Evolutionary conservation across 176 grass and related monocot genomes (phyloP).

Genomic region (Dactylis glomerata): DNA sequence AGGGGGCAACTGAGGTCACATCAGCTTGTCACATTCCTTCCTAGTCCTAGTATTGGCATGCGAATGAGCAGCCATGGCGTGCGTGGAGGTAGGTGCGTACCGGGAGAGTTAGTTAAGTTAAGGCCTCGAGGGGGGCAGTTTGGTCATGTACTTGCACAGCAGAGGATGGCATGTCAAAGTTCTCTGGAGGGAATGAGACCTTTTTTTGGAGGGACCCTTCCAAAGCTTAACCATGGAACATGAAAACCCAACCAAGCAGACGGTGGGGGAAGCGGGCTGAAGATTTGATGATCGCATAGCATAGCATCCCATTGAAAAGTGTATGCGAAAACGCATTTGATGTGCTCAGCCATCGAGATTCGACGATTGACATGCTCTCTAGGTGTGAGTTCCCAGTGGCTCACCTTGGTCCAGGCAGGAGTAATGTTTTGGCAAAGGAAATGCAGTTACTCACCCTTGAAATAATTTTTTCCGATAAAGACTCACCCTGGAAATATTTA

Average conservation of each 20-base stretch:
- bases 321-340: neutral
- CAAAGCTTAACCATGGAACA: neutral
- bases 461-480: too few relatives aligned
- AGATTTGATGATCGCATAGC: neutral
- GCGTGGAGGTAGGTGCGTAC: neutral
- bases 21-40: slow-evolving; percentile 20
- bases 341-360: neutral
- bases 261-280: neutral
- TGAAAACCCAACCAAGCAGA: neutral
- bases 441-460: neutral
- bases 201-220: slow-evolving; percentile 29
- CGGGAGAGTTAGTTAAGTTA: slow-evolving; percentile 18
- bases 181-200: slow-evolving; percentile 34
- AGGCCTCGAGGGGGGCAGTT: slow-evolving; percentile 25
- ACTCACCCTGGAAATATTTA: too few relatives aligned
- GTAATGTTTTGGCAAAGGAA: neutral
- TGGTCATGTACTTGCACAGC: slow-evolving; percentile 16
- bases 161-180: slow-evolving; percentile 25
- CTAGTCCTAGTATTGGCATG: neutral
- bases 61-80: slow-evolving; percentile 22
- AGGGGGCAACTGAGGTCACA: slow-evolving; percentile 10
- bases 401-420: neutral
- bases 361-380: neutral
- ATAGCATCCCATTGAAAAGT: neutral
- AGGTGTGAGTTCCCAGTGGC: neutral